Conservation (phyloP, 2,329 filamentous ascomycete genomes). For the Botryotinia globosa region DNA sequence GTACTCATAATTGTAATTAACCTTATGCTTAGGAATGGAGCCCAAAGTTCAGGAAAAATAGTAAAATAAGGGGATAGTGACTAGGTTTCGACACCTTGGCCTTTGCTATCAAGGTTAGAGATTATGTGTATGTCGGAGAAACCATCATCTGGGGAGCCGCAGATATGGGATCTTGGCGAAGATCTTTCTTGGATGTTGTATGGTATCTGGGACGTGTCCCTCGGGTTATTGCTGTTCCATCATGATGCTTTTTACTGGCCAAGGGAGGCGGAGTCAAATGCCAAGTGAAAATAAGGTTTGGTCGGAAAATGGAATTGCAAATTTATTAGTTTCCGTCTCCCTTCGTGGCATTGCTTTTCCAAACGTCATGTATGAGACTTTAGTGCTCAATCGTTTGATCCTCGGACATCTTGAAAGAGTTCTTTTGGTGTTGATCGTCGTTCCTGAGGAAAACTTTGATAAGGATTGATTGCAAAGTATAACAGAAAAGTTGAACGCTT, state of each 20-base stretch:
- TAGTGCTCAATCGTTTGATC: neutral
- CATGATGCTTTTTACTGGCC: constrained; percentile 8
- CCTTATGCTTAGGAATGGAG: neutral
- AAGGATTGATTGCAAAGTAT: neutral
- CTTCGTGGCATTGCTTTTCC: constrained; percentile 15
- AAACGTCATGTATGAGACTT: constrained; percentile 4
- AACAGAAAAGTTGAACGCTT: neutral
- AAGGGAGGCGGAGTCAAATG: constrained; percentile 17
- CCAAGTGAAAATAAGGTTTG: constrained; percentile 19
- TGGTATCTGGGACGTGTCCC: neutral
- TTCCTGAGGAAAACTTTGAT: neutral
- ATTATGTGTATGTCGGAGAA: neutral
- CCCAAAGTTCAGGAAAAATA: neutral
- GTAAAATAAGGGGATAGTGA: neutral
- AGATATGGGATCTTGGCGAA: constrained; percentile 10
- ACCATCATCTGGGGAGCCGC: constrained; percentile 17
- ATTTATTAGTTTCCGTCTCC: neutral
- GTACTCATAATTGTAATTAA: neutral
- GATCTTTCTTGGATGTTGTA: neutral
- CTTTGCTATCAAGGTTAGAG: neutral
- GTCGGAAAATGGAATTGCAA: neutral
- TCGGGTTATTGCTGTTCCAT: neutral
- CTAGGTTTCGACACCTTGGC: neutral
- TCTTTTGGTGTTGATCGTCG: constrained; percentile 5
- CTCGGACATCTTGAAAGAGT: neutral